phyloP scores from a whole-genome alignment of 441 rosid genomes.

The Pelargonium australe region DNA sequence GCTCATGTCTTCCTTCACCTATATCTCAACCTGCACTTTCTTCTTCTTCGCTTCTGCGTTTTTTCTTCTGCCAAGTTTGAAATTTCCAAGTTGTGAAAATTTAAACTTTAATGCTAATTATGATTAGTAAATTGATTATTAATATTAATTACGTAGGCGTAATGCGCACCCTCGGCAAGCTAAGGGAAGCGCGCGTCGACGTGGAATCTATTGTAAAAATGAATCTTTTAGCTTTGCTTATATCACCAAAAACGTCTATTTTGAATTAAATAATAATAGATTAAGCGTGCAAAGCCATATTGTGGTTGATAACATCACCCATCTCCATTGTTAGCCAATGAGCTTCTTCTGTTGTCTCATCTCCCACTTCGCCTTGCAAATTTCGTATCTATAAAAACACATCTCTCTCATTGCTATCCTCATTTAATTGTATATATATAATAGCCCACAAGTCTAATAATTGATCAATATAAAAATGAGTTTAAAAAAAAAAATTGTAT shows the following conservation, averaged over 20 bases:
- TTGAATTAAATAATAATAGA: background rate
- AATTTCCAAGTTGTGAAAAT: constrained; percentile 3
- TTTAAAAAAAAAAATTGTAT: too few species aligned
- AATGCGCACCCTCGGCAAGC: constrained; percentile 33
- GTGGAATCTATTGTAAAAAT: constrained; percentile 39
- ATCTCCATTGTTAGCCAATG: constrained; percentile 21
- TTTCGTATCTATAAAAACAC: too few species aligned
- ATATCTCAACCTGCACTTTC: background rate
- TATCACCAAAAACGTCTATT: constrained; percentile 16
- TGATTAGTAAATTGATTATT: background rate
- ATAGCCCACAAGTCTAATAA: too few species aligned
- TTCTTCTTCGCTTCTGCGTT: background rate
- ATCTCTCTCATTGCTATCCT: too few species aligned
- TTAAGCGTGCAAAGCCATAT: background rate
- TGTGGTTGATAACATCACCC: constrained; percentile 13
- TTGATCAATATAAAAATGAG: too few species aligned
- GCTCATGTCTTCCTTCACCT: background rate
- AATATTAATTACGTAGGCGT: constrained; percentile 19
- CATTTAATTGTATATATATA: too few species aligned
- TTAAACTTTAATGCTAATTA: constrained; percentile 14
- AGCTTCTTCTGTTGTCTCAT: constrained; percentile 13
- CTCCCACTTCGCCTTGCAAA: constrained; percentile 15
- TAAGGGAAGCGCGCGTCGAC: constrained; percentile 29
- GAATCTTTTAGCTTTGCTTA: constrained; percentile 26
- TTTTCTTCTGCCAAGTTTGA: background rate